Percentiles rank a stretch among this genome's conserved stretches.
Evolutionary conservation across 106 monocot genomes (phyloP).

Genomic region (Dendrobium chrysotoxum): DNA sequence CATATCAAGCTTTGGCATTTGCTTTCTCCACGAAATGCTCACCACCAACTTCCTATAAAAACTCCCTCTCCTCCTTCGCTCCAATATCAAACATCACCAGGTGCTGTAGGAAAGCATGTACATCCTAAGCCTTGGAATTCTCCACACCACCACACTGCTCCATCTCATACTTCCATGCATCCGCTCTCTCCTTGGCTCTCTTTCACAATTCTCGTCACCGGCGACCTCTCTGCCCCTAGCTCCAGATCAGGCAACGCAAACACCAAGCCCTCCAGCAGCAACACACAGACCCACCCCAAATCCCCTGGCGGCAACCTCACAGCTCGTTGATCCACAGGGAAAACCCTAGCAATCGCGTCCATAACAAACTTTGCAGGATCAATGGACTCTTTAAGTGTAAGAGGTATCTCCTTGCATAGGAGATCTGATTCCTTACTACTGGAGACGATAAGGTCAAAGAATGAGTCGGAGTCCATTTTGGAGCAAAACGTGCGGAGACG

Average conservation of each 20-base stretch:
- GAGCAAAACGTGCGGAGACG: slow-evolving; percentile 34
- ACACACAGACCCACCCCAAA: slow-evolving; percentile 66
- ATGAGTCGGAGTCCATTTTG: slow-evolving; percentile 59
- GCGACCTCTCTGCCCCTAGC: slow-evolving; percentile 38
- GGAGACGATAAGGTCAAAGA: slow-evolving; percentile 49
- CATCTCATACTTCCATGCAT: slow-evolving; percentile 58
- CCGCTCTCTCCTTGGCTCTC: slow-evolving; percentile 47
- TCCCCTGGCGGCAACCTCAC: slow-evolving; percentile 36
- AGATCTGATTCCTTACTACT: slow-evolving; percentile 67
- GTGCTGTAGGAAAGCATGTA: slow-evolving; percentile 79
- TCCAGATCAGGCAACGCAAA: slow-evolving; percentile 59
- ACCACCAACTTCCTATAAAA: slow-evolving; percentile 69
- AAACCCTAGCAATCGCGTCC: slow-evolving; percentile 50
- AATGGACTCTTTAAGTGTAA: slow-evolving; percentile 37
- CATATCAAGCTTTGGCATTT: slow-evolving; percentile 83
- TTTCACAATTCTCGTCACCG: slow-evolving; percentile 50
- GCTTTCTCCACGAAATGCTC: too few relatives aligned
- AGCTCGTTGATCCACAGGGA: slow-evolving; percentile 44
- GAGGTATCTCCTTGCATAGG: slow-evolving; percentile 42
- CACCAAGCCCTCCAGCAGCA: slow-evolving; percentile 62
- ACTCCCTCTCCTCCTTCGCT: slow-evolving; percentile 49
- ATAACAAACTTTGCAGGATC: slow-evolving; percentile 68
- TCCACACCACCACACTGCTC: slow-evolving; percentile 63
- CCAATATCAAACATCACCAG: slow-evolving; percentile 72
- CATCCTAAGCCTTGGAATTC: slow-evolving; percentile 50